Base-by-base conservation (phyloP, 106 monocot genomes). In the Apostasia ramifera region DNA sequence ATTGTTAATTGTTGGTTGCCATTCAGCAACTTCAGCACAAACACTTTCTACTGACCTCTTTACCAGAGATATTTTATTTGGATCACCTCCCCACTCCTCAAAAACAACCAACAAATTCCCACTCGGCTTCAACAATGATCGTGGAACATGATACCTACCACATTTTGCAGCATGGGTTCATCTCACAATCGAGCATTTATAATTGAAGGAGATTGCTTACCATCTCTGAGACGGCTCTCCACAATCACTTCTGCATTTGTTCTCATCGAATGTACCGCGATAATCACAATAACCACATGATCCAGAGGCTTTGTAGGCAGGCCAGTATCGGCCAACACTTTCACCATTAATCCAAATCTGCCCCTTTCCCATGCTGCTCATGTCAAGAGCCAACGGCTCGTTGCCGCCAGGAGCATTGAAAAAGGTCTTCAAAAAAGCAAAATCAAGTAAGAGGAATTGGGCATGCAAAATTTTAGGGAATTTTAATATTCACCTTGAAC, bases 301-400 rank as follows among this genome's bases (percentile, higher is more conserved):
- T 43, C 90, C 90, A 41, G 66, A 83, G 40, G 86, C 90, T 72
- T 77, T 91, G 57, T 91, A 81, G 5, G 63, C 79, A 64, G 90
- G 81, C 90, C 90, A 91, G 61, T 91, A 78, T 1, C 90, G 70
- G 38, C 90, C 90, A 6, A 91, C 84, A 59, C 86, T 91, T 47
- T 86, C 79, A 8, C 83, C 90, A 74, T 91, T 91, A 42, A 91
- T 79, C 90, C 90, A 91, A 10, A 86, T 60, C 71, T 91, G 83
- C 14, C 90, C 90, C 74, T 91, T 91, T 59, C 90, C 90, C 90
- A 91, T 91, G 81, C 79, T 91, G 4, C 90, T 71, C 90, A 91
- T 86, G 67, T 91, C 90, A 42, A 91, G 81, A 52, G 83, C 86
- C 69, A 91, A 77, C 13, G 90, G 86, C 39, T 91, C 90, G 57